Conservation (phyloP, 306 rosid species). For the Carpinus viminea region DNA sequence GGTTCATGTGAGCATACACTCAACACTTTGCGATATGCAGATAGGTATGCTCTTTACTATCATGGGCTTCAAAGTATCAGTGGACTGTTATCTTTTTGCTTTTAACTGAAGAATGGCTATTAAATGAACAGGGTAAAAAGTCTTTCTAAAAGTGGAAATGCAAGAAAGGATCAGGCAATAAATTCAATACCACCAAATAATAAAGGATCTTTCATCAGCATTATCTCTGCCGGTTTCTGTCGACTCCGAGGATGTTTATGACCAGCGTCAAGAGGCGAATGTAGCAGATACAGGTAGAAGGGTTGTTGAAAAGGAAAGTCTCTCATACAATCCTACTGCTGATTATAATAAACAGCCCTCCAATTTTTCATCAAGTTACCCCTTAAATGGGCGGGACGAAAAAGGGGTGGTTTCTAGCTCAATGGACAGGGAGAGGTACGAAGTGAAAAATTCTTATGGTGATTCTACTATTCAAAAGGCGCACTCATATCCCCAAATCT, state of each 20-base stretch:
- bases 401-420: constrained; percentile 51
- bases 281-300: constrained; percentile 55
- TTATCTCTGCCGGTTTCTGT: constrained; percentile 51
- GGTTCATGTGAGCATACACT: constrained; percentile 97
- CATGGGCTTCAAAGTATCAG: constrained; percentile 1
- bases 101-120: constrained; percentile 29
- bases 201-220: constrained; percentile 69
- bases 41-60: constrained; percentile 56
- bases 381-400: constrained; percentile 56
- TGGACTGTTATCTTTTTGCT: constrained; percentile 14
- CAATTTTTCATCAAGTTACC: constrained; percentile 44
- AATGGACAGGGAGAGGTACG: constrained; percentile 59
- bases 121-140: constrained; percentile 80
- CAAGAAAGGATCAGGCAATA: constrained; percentile 74
- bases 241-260: constrained; percentile 53
- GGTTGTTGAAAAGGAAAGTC: constrained; percentile 61
- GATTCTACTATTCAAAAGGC: constrained; percentile 63
- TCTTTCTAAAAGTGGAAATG: constrained; percentile 85
- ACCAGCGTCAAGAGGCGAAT: constrained; percentile 67
- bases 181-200: constrained; percentile 43
- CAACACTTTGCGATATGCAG: constrained; percentile 97
- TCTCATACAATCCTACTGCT: constrained; percentile 50
- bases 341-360: constrained; percentile 63
- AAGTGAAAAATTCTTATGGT: constrained; percentile 49
- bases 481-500: constrained; percentile 52